These are phyloP conservation scores for Tylopilus vinaceipallidus DNA, from an alignment of 768 basidiomycete genomes.

Conservation along the genomic window DNA sequence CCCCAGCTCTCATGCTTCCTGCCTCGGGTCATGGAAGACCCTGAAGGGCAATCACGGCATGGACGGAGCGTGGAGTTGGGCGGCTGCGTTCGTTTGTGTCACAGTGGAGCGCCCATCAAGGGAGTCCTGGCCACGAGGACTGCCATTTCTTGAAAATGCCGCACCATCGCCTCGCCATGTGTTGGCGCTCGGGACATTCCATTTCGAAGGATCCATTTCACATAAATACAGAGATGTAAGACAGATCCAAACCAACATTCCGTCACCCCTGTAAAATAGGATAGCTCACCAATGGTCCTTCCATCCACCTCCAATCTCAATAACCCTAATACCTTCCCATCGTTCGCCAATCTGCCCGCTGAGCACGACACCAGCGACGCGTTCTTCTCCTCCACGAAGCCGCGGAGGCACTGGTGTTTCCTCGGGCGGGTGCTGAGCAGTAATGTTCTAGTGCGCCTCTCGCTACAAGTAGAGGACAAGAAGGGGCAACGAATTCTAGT, in stretches of 20 bases:
- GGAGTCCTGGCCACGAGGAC: neutral
- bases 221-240: constrained; percentile 15
- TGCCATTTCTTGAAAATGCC: neutral
- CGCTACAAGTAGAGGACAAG: constrained; percentile 29
- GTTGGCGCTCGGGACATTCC: too few species aligned
- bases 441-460: constrained; percentile 26
- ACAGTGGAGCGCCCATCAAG: constrained; percentile 1
- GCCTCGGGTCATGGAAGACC: neutral
- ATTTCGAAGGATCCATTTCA: too few species aligned
- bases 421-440: constrained; percentile 27
- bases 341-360: constrained; percentile 22
- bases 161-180: neutral
- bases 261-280: neutral
- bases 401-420: constrained; percentile 32
- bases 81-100: neutral
- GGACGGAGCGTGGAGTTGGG: neutral
- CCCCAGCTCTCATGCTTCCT: neutral
- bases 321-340: constrained; percentile 21
- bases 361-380: constrained; percentile 20
- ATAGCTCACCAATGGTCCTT: constrained; percentile 18
- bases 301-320: constrained; percentile 28
- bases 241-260: neutral
- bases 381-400: constrained; percentile 23
- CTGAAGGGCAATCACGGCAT: constrained; percentile 12
- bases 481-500: constrained; percentile 23